Percentiles rank a stretch among this genome's conserved stretches.
phyloP scores from a whole-genome alignment of 1,284 basidiomycete species.

The Butyriboletus appendiculatus region DNA sequence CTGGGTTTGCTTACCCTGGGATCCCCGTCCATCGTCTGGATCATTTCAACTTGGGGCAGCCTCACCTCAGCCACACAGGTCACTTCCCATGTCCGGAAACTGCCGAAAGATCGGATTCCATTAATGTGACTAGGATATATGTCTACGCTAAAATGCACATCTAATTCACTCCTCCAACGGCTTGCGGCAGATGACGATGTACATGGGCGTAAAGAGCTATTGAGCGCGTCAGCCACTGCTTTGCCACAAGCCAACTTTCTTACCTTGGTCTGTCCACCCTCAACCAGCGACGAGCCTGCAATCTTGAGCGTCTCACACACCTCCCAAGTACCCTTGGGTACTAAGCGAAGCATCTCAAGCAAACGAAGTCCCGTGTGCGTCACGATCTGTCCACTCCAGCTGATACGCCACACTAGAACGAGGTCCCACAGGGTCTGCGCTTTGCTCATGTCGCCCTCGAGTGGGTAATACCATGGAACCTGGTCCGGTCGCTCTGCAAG shows the following conservation, averaged over 20 bases:
- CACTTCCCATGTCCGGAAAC: slow-evolving; percentile 15
- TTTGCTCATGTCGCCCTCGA: slow-evolving; percentile 91
- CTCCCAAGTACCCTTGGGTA: slow-evolving; percentile 93
- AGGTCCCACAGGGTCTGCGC: slow-evolving; percentile 95
- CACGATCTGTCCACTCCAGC: slow-evolving; percentile 83
- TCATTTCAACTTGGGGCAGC: neutral
- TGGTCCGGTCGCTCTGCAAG: slow-evolving; percentile 84
- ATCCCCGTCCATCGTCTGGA: slow-evolving; percentile 32
- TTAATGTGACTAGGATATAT: neutral
- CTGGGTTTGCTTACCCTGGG: slow-evolving; percentile 49
- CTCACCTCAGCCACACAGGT: slow-evolving; percentile 22
- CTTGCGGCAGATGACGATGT: slow-evolving; percentile 68
- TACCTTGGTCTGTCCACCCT: slow-evolving; percentile 87
- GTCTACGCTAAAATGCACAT: neutral
- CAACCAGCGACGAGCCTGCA: slow-evolving; percentile 79
- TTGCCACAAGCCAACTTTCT: slow-evolving; percentile 18
- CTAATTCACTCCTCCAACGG: slow-evolving; percentile 37
- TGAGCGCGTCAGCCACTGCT: neutral
- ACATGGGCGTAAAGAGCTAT: slow-evolving; percentile 84
- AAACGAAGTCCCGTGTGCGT: slow-evolving; percentile 82
- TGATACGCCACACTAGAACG: slow-evolving; percentile 88
- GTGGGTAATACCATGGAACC: slow-evolving; percentile 95
- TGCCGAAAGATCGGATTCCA: slow-evolving; percentile 33
- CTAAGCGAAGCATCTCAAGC: slow-evolving; percentile 77
- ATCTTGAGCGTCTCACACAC: slow-evolving; percentile 90